phyloP scores from a whole-genome alignment of 495 filamentous ascomycete genomes.

The Penicillium mononematosum region DNA sequence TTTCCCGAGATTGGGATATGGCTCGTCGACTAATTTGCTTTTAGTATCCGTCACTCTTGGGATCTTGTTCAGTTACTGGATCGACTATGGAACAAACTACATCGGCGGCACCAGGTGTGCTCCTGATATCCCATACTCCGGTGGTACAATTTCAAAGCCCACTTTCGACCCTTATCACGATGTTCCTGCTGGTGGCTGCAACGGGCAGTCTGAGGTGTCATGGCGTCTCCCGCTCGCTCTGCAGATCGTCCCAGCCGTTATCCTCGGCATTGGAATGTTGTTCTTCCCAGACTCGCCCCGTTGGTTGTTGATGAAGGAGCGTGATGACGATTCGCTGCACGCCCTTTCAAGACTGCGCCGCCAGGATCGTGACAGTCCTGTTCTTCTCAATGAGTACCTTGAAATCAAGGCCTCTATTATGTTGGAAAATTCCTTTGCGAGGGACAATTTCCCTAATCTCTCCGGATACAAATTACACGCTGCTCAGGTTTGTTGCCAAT shows the following conservation, averaged over 20 bases:
- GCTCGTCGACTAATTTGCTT: background rate
- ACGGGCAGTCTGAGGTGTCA: constrained; percentile 62
- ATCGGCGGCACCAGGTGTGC: constrained; percentile 44
- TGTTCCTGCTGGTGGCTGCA: constrained; percentile 39
- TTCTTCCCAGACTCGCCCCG: constrained; percentile 82
- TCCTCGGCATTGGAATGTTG: constrained; percentile 67
- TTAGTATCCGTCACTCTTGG: constrained; percentile 74
- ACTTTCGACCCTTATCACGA: constrained; percentile 46
- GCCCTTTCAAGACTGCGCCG: constrained; percentile 67
- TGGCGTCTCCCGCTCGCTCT: constrained; percentile 68
- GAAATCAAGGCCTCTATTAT: constrained; percentile 79
- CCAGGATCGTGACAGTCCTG: constrained; percentile 48
- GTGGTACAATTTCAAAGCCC: constrained; percentile 53
- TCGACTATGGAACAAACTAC: constrained; percentile 59
- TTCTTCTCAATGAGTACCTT: constrained; percentile 72
- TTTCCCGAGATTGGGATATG: background rate
- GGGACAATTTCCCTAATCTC: constrained; percentile 67
- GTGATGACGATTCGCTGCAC: constrained; percentile 67
- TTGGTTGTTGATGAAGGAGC: constrained; percentile 73
- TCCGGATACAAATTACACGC: constrained; percentile 52
- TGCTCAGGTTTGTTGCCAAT: constrained; percentile 29
- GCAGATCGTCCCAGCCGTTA: constrained; percentile 58
- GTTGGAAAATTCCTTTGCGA: constrained; percentile 74
- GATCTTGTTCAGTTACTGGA: constrained; percentile 84
- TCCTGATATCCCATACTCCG: constrained; percentile 57